Percentiles rank a stretch among this genome's conserved stretches.
These are phyloP conservation scores for Microglena sp. DNA, from an alignment of 139 green algal genomes.

Conservation along the genomic window DNA sequence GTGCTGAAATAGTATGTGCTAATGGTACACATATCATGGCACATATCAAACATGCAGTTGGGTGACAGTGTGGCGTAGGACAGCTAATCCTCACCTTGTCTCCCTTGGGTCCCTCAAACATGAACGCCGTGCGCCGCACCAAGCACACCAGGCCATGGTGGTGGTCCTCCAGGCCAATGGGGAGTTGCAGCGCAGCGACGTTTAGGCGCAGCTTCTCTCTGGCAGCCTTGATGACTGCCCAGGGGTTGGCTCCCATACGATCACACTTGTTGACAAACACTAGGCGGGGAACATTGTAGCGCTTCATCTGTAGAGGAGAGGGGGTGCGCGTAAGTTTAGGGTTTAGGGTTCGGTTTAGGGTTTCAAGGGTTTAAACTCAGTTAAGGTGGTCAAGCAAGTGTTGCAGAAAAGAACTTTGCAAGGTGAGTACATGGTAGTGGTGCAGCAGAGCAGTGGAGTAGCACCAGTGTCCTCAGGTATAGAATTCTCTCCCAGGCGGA, in stretches of 20 bases:
- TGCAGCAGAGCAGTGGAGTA: too few relatives aligned
- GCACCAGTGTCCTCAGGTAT: too few relatives aligned
- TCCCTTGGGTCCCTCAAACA: constrained; percentile 68
- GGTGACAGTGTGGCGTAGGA: too few relatives aligned
- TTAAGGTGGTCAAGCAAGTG: too few relatives aligned
- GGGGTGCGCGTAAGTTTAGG: too few relatives aligned
- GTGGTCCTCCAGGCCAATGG: constrained; percentile 88
- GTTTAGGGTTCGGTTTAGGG: too few relatives aligned
- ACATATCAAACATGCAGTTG: neutral
- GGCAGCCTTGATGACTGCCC: constrained; percentile 67
- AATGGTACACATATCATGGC: too few relatives aligned
- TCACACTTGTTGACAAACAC: constrained; percentile 95
- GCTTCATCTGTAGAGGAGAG: constrained; percentile 67
- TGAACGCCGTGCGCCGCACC: constrained; percentile 45
- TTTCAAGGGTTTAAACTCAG: too few relatives aligned
- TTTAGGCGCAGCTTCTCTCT: constrained; percentile 83
- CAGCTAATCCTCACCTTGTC: constrained; percentile 36
- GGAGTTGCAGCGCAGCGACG: constrained; percentile 76
- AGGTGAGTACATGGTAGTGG: constrained; percentile 12
- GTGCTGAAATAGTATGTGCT: too few relatives aligned
- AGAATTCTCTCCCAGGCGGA: too few relatives aligned
- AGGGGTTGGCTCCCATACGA: constrained; percentile 73
- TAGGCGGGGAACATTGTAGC: constrained; percentile 85
- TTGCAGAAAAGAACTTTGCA: too few relatives aligned
- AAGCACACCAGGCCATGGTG: constrained; percentile 91